Evolutionary conservation across 257 asterid genomes (phyloP), one percentile per base, ranked within the genome.

Genomic region (Solanum pinnatisectum): DNA sequence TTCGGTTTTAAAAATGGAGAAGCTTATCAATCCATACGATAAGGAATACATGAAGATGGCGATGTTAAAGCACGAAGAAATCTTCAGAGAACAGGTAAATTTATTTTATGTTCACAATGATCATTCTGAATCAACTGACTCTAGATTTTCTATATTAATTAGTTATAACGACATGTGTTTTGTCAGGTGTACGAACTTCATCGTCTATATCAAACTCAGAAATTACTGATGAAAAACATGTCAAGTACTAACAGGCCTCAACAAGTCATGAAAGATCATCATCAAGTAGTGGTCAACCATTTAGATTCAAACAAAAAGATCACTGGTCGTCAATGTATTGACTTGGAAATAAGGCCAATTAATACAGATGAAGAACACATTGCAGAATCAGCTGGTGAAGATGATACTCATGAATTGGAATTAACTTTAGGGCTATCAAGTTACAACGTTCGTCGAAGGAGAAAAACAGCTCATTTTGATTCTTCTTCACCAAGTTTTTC

Each of bases 21-120:
- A 93, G 93, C 92, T 92, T 89, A 63, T 93, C 39, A 94, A 93
- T 92, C 91, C 89, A 6, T 91, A 91, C 87, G 98, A 97, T 86
- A 96, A 89, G 92, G 98, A 96, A 83, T 93, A 36, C 91, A 93
- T 97, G 98, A 97, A 94, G 92, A 92, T 94, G 92, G 98, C 98
- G 39, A 93, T 97, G 98, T 88, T 97, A 88, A 96, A 97, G 93
- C 99, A 97, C 88, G 99, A 97, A 89, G 96, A 96, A 90, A 94
- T 94, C 23, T 97, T 97, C 82, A 93, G 97, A 87, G 96, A 95
- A 77, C 99, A 96, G 98, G 99, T 96, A 89, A 89, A 20, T 25
- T 63, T 65, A 65, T 65, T n/a, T n/a, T 65, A 10, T 65, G 78
- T 71, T 72, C 27, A 70, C 79, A 1, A 14, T 10, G 46, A 42